Evolutionary conservation across 179 eudicot species (phyloP), one percentile per base, ranked within the genome.

Genomic region (Vitellaria paradoxa): DNA sequence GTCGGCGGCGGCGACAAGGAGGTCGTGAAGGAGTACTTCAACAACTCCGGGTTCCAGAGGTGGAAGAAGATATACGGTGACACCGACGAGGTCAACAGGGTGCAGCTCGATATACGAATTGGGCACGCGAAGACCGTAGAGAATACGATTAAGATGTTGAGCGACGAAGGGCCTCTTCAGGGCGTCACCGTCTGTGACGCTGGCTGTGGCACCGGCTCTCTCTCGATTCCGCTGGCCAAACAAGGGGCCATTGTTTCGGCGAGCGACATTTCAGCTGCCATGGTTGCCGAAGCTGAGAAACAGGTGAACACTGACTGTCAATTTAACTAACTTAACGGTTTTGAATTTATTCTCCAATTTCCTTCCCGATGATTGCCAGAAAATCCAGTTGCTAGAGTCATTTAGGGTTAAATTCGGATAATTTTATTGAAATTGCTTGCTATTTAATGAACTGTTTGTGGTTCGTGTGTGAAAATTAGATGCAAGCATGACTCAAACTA

Each of bases 1-100:
- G 97, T 96, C 3, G 97, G 97, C 10, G 99, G 99, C 15, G 93
- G 91, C 0, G 99, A 96, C 71, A 96, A 96, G 91, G 99, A 96
- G 83, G 99, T 96, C 30, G 99, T 96, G 18, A 74, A 84, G 52
- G 96, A 96, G 85, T 96, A 96, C 84, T 96, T 96, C 77, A 96
- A 93, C 63, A 87, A 81, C 18, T 88, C 94, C 0, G 99, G 99
- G 74, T 96, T 90, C 59, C 93, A 93, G 81, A 57, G 99, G 72
- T 96, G 99, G 99, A 87, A 83, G 88, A 96, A 90, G 87, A 96
- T 96, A 0, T 96, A 96, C 23, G 99, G 99, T 0, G 98, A 92
- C 2, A 84, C 91, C 4, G 99, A 93, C 50, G 98, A 96, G 30
- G 99, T 96, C 0, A 96, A 96, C 59, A 87, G 76, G 61, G 99